phyloP scores from a whole-genome alignment of 2,329 filamentous ascomycete species.

The Lachnellula occidentalis region DNA sequence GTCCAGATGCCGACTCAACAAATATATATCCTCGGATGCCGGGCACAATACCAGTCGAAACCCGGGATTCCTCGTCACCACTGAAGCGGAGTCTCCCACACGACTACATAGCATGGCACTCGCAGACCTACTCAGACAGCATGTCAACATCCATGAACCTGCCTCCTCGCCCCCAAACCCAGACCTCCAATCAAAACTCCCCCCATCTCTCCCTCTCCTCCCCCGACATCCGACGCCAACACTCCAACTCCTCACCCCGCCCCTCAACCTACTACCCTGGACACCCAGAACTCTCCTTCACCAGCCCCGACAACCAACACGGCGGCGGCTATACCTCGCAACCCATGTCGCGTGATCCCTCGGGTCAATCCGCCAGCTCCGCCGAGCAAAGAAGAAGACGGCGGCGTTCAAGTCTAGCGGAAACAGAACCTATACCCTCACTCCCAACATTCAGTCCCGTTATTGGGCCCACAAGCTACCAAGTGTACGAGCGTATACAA shows the following conservation, averaged over 20 bases:
- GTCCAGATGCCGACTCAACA: slow-evolving; percentile 8
- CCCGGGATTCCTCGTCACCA: background rate
- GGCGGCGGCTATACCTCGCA: slow-evolving; percentile 43
- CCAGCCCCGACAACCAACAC: slow-evolving; percentile 4
- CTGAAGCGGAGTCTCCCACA: slow-evolving; percentile 12
- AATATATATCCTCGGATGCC: slow-evolving; percentile 21
- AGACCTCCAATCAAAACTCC: slow-evolving; percentile 4
- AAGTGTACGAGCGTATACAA: slow-evolving; percentile 17
- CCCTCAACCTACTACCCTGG: slow-evolving; percentile 20
- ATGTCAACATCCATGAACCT: slow-evolving; percentile 3
- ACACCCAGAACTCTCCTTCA: slow-evolving; percentile 41
- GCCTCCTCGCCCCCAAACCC: background rate
- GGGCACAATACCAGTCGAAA: slow-evolving; percentile 22
- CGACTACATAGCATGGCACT: slow-evolving; percentile 14
- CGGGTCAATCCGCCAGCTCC: slow-evolving; percentile 34
- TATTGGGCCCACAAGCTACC: slow-evolving; percentile 22
- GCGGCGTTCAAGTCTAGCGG: slow-evolving; percentile 20
- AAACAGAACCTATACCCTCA: slow-evolving; percentile 27
- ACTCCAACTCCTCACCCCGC: slow-evolving; percentile 12
- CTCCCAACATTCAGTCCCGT: slow-evolving; percentile 23
- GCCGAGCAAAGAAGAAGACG: slow-evolving; percentile 6
- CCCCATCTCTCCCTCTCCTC: slow-evolving; percentile 18
- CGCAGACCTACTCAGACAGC: slow-evolving; percentile 15
- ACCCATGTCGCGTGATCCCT: slow-evolving; percentile 45
- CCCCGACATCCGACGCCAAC: slow-evolving; percentile 8